These are phyloP conservation scores for Wakefieldia striispora DNA, from an alignment of 768 basidiomycete species.

Conservation along the genomic window DNA sequence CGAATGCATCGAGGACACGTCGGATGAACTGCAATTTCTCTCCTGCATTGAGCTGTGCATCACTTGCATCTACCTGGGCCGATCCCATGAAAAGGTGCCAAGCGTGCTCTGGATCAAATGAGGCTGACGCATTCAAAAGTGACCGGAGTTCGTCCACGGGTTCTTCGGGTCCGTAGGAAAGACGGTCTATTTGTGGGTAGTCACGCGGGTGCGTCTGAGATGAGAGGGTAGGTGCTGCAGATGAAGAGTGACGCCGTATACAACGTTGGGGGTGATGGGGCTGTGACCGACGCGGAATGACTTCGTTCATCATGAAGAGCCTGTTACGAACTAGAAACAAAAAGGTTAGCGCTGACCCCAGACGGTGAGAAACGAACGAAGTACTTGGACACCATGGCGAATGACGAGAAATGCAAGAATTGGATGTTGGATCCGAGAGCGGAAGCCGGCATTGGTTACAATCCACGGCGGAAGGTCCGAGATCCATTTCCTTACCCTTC, in stretches of 20 bases:
- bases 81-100: constrained; percentile 39
- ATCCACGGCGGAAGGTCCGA: constrained; percentile 25
- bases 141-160: constrained; percentile 15
- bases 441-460: constrained; percentile 27
- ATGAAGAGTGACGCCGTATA: constrained; percentile 23
- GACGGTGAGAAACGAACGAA: constrained; percentile 1
- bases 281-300: constrained; percentile 27
- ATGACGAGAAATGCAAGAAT: constrained; percentile 44
- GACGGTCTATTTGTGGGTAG: not conserved
- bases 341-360: constrained; percentile 5
- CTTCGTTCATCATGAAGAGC: constrained; percentile 37
- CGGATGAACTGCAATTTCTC: constrained; percentile 31
- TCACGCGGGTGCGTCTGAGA: constrained; percentile 12
- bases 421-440: constrained; percentile 36
- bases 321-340: constrained; percentile 32
- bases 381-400: constrained; percentile 50
- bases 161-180: constrained; percentile 5
- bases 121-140: constrained; percentile 12
- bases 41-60: constrained; percentile 14
- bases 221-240: constrained; percentile 16
- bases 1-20: constrained; percentile 14
- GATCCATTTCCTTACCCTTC: constrained; percentile 54
- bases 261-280: constrained; percentile 15
- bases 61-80: constrained; percentile 6
- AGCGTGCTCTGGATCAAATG: constrained; percentile 38